A percentile compares a stretch with the other conserved stretches of the same genome.
Evolutionary conservation across 1,139 yeast genomes (phyloP).

Genomic region (Suhomyces wounanorum): DNA sequence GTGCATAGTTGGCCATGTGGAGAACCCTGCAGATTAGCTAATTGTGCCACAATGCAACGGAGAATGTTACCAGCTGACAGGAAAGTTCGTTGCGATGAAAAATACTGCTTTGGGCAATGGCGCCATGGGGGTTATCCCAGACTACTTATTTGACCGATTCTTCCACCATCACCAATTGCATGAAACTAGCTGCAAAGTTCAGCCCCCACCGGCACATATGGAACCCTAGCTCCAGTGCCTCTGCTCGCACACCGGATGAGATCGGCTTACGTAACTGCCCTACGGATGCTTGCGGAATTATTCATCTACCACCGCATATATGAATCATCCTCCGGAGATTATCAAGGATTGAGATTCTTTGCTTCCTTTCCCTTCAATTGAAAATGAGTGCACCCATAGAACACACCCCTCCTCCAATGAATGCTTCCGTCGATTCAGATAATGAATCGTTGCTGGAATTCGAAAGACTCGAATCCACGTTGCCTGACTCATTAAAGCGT

Average conservation of each 20-base stretch:
- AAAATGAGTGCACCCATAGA: conserved; percentile 5
- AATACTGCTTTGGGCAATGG: background rate
- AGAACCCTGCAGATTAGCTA: background rate
- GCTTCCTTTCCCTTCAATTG: background rate
- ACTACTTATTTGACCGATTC: background rate
- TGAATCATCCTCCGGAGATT: background rate
- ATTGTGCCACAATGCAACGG: background rate
- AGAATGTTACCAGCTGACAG: background rate
- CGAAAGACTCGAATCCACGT: conserved; percentile 47
- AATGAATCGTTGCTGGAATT: conserved; percentile 36
- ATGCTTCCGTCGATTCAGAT: conserved; percentile 21
- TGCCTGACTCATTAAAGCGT: conserved; percentile 45
- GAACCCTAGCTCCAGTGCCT: background rate
- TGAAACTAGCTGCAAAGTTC: background rate
- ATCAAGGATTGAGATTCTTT: background rate
- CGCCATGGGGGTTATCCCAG: background rate
- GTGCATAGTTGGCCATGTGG: conserved; percentile 5
- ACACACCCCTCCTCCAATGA: conserved; percentile 13
- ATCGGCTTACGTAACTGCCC: conserved; percentile 1
- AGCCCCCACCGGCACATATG: background rate
- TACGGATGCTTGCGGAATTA: conserved; percentile 1
- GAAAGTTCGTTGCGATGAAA: background rate
- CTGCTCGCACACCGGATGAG: background rate
- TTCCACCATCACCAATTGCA: background rate
- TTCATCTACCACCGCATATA: background rate